These are phyloP conservation scores for Rhodotorula toruloides DNA, from an alignment of 768 basidiomycete species.

Conservation along the genomic window DNA sequence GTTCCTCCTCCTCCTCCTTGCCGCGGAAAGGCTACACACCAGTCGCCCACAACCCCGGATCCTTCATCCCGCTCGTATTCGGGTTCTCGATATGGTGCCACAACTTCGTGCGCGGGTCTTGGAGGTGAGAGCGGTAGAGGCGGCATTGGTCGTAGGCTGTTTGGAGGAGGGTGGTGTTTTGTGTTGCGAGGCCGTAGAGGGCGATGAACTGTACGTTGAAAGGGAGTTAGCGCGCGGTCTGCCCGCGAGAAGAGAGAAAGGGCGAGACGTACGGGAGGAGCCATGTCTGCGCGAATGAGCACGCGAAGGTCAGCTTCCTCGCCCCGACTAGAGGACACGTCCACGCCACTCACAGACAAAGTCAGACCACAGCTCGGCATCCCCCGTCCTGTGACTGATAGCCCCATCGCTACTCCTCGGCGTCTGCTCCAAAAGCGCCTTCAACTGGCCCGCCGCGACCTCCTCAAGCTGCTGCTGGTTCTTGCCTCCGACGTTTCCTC, in stretches of 20 bases:
- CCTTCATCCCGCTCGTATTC: conserved; percentile 49
- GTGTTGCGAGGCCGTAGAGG: conserved; percentile 62
- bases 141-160: conserved; percentile 67
- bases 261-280: conserved; percentile 14
- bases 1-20: too few species aligned
- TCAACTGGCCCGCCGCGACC: conserved; percentile 52
- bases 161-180: conserved; percentile 58
- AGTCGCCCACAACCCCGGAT: conserved; percentile 63
- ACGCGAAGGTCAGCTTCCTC: background rate
- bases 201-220: conserved; percentile 61
- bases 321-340: too few species aligned
- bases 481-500: background rate
- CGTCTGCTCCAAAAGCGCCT: conserved; percentile 54
- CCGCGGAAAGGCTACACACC: conserved; percentile 1
- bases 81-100: conserved; percentile 71
- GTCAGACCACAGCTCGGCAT: conserved; percentile 27
- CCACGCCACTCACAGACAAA: conserved; percentile 34
- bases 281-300: conserved; percentile 12
- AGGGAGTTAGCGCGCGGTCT: background rate
- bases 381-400: conserved; percentile 61
- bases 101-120: conserved; percentile 52
- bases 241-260: too few species aligned
- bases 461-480: background rate
- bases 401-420: conserved; percentile 69
- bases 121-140: conserved; percentile 65